Conservation (phyloP, 148 eudicot genomes). For the Diospyros kaki region DNA sequence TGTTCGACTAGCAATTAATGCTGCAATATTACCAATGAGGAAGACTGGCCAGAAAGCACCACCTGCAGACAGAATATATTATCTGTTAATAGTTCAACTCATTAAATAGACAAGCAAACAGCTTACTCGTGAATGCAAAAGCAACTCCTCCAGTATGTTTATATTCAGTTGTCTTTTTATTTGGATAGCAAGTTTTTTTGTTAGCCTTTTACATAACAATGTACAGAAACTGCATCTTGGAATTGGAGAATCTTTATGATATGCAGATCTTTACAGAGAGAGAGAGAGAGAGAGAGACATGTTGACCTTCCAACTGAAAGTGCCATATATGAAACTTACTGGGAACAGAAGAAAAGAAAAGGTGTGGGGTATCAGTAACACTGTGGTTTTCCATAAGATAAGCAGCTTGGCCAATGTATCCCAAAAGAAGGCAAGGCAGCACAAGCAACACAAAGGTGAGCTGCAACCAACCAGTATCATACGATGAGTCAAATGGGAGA, state of each 20-base stretch:
- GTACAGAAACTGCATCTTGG: neutral
- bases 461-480: conserved; percentile 47
- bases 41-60: conserved; percentile 89
- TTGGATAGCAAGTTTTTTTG: too few relatives aligned
- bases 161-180: too few relatives aligned
- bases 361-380: conserved; percentile 43
- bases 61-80: conserved; percentile 45
- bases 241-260: neutral
- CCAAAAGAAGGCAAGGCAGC: conserved; percentile 94
- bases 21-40: conserved; percentile 86
- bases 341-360: conserved; percentile 86
- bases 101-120: neutral
- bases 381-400: conserved; percentile 80
- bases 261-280: neutral
- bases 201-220: neutral
- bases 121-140: neutral
- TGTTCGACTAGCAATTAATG: conserved; percentile 91
- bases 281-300: neutral
- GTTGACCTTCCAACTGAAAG: conserved; percentile 2
- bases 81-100: neutral
- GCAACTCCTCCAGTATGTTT: neutral
- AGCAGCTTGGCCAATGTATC: conserved; percentile 98
- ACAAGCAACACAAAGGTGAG: conserved; percentile 88
- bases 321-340: conserved; percentile 40
- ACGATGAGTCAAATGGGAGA: neutral